Evolutionary conservation across 106 monocot genomes (phyloP).

Genomic region (Cymbidium sinense): DNA sequence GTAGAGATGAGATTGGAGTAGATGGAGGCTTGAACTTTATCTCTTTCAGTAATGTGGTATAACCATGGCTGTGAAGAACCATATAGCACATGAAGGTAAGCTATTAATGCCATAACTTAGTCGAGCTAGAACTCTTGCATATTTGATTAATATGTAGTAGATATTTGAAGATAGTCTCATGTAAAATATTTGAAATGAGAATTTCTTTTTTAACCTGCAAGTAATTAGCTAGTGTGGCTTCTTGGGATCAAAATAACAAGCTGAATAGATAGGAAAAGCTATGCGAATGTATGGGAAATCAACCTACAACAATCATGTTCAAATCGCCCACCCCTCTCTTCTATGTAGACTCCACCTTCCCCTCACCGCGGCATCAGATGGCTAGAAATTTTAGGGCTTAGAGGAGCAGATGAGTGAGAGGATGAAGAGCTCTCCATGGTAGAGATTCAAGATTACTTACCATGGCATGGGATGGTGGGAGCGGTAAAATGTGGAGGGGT

Average conservation of each 20-base stretch:
- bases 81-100: not conserved
- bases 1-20: conserved; percentile 16
- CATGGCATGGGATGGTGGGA: too few species aligned
- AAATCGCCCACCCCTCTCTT: not conserved
- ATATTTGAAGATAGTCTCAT: conserved; percentile 1
- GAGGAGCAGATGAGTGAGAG: too few species aligned
- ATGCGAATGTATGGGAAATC: not conserved
- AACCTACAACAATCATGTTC: not conserved
- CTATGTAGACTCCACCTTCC: not conserved
- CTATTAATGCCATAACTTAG: not conserved
- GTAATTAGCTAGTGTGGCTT: too few species aligned
- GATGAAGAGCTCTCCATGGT: too few species aligned
- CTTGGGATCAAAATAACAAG: not conserved
- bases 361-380: too few species aligned
- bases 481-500: too few species aligned
- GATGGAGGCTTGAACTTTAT: not conserved
- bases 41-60: not conserved
- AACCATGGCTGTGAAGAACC: not conserved
- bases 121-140: not conserved
- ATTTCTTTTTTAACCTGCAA: not conserved
- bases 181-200: not conserved
- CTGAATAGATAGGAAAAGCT: not conserved
- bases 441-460: too few species aligned
- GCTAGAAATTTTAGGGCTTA: too few species aligned
- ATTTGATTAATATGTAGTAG: not conserved